A percentile compares a stretch with the other conserved stretches of the same genome.
phyloP scores from a whole-genome alignment of 352 stramenopile genomes.

The Phytophthora nicotianae region DNA sequence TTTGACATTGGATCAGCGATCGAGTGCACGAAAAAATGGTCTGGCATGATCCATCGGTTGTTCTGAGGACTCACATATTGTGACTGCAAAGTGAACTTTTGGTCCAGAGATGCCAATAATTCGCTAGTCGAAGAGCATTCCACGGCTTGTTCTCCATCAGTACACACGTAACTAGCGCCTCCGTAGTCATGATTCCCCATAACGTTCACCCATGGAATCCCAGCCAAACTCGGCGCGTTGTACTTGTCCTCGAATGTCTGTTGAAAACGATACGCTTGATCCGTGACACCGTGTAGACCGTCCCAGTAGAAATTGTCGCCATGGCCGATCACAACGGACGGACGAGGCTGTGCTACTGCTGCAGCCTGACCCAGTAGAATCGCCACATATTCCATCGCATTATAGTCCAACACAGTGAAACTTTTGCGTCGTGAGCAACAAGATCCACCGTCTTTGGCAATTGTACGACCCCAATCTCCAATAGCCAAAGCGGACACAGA shows the following conservation, averaged over 20 bases:
- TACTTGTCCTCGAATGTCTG: constrained; percentile 86
- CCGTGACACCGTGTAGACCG: constrained; percentile 55
- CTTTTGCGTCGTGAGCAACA: constrained; percentile 63
- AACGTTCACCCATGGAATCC: constrained; percentile 85
- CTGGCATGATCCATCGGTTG: constrained; percentile 82
- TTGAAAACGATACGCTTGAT: constrained; percentile 73
- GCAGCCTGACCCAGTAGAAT: constrained; percentile 59
- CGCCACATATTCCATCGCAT: constrained; percentile 73
- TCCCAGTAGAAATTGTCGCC: constrained; percentile 88
- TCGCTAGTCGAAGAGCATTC: constrained; percentile 53
- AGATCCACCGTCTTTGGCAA: constrained; percentile 61
- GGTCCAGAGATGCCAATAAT: constrained; percentile 54
- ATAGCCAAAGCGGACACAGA: constrained; percentile 66
- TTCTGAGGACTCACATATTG: constrained; percentile 81
- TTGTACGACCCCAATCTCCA: constrained; percentile 78
- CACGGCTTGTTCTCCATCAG: constrained; percentile 38
- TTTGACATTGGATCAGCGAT: constrained; percentile 59
- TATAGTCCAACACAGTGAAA: constrained; percentile 71
- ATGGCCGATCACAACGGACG: constrained; percentile 59
- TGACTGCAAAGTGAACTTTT: constrained; percentile 77
- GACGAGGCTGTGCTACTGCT: constrained; percentile 29
- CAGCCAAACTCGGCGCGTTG: constrained; percentile 43
- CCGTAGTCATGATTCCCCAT: constrained; percentile 90
- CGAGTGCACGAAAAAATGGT: constrained; percentile 85
- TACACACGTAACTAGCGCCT: constrained; percentile 79